Percentiles rank a stretch among this genome's conserved stretches.
These are phyloP conservation scores for Psilocybe tampanensis DNA, from an alignment of 768 basidiomycete species.

Conservation along the genomic window DNA sequence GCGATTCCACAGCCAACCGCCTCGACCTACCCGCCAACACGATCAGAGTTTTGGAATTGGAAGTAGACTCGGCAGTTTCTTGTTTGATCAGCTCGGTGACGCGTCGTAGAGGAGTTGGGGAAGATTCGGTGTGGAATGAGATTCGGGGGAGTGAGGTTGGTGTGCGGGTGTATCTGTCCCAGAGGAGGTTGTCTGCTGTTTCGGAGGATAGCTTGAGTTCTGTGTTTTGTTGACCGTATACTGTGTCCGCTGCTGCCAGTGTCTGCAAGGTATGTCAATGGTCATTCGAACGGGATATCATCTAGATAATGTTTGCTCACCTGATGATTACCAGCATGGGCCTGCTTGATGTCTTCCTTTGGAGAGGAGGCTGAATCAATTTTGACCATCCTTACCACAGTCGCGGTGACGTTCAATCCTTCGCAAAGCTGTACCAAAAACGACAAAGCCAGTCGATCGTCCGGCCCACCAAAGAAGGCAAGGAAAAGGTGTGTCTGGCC, in stretches of 20 bases:
- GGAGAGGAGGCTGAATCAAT: conserved; percentile 23
- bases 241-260: conserved; percentile 61
- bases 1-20: conserved; percentile 62
- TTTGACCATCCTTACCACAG: conserved; percentile 66
- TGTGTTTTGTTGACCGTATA: conserved; percentile 68
- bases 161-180: conserved; percentile 60
- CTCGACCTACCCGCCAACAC: conserved; percentile 76
- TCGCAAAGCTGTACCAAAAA: conserved; percentile 80
- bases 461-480: conserved; percentile 93
- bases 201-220: conserved; percentile 72
- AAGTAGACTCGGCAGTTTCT: conserved; percentile 26
- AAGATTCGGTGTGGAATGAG: conserved; percentile 52
- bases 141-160: conserved; percentile 60
- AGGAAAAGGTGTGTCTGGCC: conserved; percentile 68
- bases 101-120: conserved; percentile 57
- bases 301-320: conserved; percentile 22
- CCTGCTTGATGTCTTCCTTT: not conserved
- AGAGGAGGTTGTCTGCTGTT: conserved; percentile 82
- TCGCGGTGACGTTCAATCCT: conserved; percentile 66
- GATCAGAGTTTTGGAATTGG: conserved; percentile 50
- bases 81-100: conserved; percentile 47
- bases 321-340: not conserved
- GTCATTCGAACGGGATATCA: not conserved
- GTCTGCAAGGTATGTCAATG: conserved; percentile 39
- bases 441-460: conserved; percentile 84